phyloP scores from a whole-genome alignment of 2,329 filamentous ascomycete genomes.

The Claviceps monticola region DNA sequence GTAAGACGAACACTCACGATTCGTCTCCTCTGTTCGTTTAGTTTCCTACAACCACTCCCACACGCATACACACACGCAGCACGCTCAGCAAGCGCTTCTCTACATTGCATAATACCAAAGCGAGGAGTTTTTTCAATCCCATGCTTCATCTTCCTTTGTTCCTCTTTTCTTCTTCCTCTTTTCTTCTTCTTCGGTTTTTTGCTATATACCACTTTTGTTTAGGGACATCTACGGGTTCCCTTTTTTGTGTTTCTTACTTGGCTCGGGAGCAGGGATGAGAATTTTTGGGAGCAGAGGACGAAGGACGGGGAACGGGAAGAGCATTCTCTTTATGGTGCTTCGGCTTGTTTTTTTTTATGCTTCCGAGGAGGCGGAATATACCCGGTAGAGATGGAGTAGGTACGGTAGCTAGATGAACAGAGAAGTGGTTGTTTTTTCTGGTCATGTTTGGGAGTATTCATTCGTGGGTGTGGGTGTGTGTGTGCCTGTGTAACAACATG shows the following conservation, averaged over 20 bases:
- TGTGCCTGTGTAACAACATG: no score
- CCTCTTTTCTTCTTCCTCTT: background rate
- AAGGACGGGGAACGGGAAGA: background rate
- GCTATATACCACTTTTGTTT: constrained; percentile 4
- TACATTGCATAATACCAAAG: background rate
- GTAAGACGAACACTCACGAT: background rate
- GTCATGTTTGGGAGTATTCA: no score
- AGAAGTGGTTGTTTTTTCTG: constrained; percentile 2
- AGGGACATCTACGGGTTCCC: background rate
- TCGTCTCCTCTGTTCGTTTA: background rate
- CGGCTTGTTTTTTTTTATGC: background rate
- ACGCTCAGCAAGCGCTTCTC: background rate
- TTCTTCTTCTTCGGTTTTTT: background rate
- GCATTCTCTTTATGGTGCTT: background rate
- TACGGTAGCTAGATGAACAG: background rate
- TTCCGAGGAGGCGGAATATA: background rate
- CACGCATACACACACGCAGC: background rate
- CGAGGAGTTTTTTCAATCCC: background rate
- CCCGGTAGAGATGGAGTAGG: background rate
- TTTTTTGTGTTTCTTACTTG: background rate
- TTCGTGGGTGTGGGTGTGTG: no score
- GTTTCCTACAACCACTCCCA: background rate
- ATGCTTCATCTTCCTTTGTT: background rate
- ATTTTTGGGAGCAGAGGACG: no score
- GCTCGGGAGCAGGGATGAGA: background rate